Evolutionary conservation across 2,329 filamentous ascomycete species (phyloP), one percentile per base, ranked within the genome.

Genomic region (Emergomyces orientalis): DNA sequence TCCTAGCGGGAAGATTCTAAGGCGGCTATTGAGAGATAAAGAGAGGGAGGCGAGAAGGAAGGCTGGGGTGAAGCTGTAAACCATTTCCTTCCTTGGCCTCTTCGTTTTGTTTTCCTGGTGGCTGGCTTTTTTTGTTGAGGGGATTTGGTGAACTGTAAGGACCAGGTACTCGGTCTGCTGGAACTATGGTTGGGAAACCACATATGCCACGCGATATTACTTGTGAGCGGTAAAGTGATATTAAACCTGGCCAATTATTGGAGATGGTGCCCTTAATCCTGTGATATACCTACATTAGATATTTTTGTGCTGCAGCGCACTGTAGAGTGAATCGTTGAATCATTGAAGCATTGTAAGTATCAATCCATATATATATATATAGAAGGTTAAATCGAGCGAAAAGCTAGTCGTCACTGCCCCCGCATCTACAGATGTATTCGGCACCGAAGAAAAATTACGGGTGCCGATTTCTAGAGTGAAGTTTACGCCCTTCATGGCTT

Each of bases 31-130:
- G 68, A 81, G 89, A 51, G 90, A 95, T 70, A 83, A 84, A 70
- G 90, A 94, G 76, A 88, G 81, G 78, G 86, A 87, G 72, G 80
- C 80, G 64, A 82, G 87, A 71, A 84, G 84, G 72, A 81, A 82
- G 68, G 78, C 82, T 65, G 87, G 87, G 0, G 79, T 86, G 13
- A 92, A 86, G 79, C 71, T 93, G 69, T 92, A 81, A 47, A 2
- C 34, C 17, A 39, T 17, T 58, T 41, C 3, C n/a, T 59, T 11
- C 25, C 9, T 45, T 7, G 22, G 13, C n/a, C 0, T 47, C 17
- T 41, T 41, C 55, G 25, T 47, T 41, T 37, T 27, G 19, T n/a
- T 59, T n/a, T 22, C n/a, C 19, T 45, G 2, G 22, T 47, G 17
- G 4, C n/a, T 27, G 9, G 4, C 22, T 1, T 2, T 25, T 43